phyloP scores from a whole-genome alignment of 1,284 basidiomycete species.

The Pseudozyma hubeiensis region DNA sequence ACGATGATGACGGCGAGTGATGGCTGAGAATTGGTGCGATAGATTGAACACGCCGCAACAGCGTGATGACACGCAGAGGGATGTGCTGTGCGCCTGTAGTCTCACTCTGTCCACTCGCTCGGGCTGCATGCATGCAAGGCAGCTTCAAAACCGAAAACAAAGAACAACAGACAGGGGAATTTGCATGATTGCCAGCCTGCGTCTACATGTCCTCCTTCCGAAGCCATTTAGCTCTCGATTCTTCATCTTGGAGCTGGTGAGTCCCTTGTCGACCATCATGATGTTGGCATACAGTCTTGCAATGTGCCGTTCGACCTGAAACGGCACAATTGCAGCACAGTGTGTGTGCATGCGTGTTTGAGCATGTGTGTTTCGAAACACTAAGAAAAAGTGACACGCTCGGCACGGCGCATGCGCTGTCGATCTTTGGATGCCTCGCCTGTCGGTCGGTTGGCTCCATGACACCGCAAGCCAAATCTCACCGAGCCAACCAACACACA shows the following conservation, averaged over 20 bases:
- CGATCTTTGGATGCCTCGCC: constrained; percentile 40
- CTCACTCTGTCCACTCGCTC: no score
- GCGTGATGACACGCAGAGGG: no score
- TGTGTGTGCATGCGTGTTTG: neutral
- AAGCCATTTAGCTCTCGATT: no score
- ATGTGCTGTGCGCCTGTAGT: no score
- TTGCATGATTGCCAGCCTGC: constrained; percentile 8
- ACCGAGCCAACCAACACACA: constrained; percentile 1
- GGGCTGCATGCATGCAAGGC: no score
- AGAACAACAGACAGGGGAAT: constrained; percentile 18
- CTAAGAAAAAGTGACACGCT: neutral
- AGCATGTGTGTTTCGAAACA: neutral
- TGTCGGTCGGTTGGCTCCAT: neutral
- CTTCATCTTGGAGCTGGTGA: no score
- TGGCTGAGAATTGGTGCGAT: neutral
- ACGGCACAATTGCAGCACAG: neutral
- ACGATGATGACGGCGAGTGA: neutral
- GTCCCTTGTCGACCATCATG: no score
- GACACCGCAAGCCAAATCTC: constrained; percentile 1
- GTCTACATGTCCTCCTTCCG: neutral
- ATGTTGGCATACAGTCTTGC: no score
- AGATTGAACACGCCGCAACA: no score
- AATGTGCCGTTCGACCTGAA: no score
- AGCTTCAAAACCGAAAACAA: constrained; percentile 2
- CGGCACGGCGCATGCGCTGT: constrained; percentile 32